Conservation (phyloP, 2,329 filamentous ascomycete genomes). For the Penicillium sp. region DNA sequence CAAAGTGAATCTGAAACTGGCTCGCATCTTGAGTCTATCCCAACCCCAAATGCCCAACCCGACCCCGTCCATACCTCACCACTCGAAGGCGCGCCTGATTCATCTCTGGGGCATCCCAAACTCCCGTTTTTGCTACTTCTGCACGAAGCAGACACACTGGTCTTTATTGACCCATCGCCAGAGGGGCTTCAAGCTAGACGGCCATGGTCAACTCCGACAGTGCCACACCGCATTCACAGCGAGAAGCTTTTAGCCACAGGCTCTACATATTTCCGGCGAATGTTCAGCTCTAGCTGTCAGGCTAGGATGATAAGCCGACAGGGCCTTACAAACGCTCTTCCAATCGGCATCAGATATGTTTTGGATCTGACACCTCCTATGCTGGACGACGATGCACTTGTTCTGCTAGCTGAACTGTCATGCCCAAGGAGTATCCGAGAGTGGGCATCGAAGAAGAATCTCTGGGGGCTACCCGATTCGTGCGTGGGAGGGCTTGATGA, state of each 20-base stretch:
- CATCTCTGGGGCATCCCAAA: not conserved
- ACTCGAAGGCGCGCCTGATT: not conserved
- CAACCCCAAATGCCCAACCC: too few species aligned
- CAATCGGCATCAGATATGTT: conserved; percentile 56
- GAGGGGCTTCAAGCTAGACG: conserved; percentile 12
- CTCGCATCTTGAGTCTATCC: too few species aligned
- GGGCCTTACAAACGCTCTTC: conserved; percentile 27
- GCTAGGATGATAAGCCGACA: conserved; percentile 33
- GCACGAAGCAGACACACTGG: conserved; percentile 39
- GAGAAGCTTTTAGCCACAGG: conserved; percentile 31
- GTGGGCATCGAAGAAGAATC: conserved; percentile 53
- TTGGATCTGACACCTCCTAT: conserved; percentile 65
- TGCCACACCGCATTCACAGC: conserved; percentile 39
- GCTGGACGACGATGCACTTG: conserved; percentile 65
- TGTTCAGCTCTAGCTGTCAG: conserved; percentile 33
- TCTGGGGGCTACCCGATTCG: conserved; percentile 41
- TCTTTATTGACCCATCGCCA: conserved; percentile 38
- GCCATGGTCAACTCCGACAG: conserved; percentile 16
- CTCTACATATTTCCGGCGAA: conserved; percentile 32
- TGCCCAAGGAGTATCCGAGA: conserved; percentile 57
- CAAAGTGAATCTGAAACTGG: too few species aligned
- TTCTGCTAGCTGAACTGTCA: conserved; percentile 60
- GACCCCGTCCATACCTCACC: too few species aligned
- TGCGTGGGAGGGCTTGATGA: conserved; percentile 56
- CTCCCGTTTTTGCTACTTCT: conserved; percentile 21